phyloP scores from a whole-genome alignment of 495 filamentous ascomycete species.

The Xylaria castorea region DNA sequence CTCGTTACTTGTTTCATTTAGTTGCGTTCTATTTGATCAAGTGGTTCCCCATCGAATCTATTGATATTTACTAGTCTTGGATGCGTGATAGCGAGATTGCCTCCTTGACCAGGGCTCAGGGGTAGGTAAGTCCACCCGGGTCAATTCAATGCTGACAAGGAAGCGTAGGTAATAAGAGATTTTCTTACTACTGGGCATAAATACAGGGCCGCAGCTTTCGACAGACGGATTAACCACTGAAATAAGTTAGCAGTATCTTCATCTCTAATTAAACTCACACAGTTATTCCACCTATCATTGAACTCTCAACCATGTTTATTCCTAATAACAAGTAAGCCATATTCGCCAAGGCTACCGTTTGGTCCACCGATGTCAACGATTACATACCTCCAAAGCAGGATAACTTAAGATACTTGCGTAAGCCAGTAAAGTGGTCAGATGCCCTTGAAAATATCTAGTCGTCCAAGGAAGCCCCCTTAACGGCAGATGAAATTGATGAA shows the following conservation, averaged over 20 bases:
- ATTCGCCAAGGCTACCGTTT: not conserved
- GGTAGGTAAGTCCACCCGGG: too few species aligned
- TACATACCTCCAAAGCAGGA: not conserved
- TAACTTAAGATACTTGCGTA: not conserved
- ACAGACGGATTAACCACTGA: not conserved
- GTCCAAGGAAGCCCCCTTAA: not conserved
- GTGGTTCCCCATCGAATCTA: too few species aligned
- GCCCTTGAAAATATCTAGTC: conserved; percentile 10
- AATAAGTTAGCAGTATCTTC: not conserved
- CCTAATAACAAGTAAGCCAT: not conserved
- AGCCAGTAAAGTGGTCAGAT: not conserved
- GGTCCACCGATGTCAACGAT: not conserved
- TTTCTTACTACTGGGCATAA: not conserved
- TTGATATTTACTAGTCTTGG: too few species aligned
- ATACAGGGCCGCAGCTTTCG: not conserved
- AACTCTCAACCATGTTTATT: not conserved
- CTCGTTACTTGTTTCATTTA: too few species aligned
- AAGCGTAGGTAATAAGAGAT: not conserved
- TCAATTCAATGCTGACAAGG: not conserved
- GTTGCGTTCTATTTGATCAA: too few species aligned
- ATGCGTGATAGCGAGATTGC: too few species aligned
- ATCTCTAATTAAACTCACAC: not conserved
- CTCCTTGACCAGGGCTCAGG: too few species aligned
- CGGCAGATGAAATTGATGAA: not conserved
- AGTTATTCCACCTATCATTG: not conserved